Conservation (phyloP, 2,329 filamentous ascomycete species). For the Talaromyces marneffei region DNA sequence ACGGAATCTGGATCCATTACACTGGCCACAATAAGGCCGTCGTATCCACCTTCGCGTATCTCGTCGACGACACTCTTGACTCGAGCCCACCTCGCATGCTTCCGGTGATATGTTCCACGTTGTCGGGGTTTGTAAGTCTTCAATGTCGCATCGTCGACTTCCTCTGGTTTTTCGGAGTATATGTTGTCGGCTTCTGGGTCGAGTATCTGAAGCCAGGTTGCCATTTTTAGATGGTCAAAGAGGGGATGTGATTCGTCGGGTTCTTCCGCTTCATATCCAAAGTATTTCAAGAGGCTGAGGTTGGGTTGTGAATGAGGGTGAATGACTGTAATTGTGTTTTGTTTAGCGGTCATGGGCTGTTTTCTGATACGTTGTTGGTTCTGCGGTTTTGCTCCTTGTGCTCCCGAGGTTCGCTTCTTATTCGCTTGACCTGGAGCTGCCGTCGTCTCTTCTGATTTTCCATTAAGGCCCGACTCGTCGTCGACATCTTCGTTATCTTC, state of each 20-base stretch:
- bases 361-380: slow-evolving; percentile 19
- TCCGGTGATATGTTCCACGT: slow-evolving; percentile 79
- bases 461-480: not conserved
- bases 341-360: slow-evolving; percentile 40
- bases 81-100: slow-evolving; percentile 74
- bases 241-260: slow-evolving; percentile 67
- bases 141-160: slow-evolving; percentile 56
- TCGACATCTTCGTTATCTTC: slow-evolving; percentile 23
- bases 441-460: slow-evolving; percentile 16
- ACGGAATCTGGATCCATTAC: slow-evolving; percentile 75
- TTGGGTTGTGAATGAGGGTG: slow-evolving; percentile 73
- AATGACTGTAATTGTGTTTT: slow-evolving; percentile 55
- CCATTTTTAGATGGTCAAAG: slow-evolving; percentile 68
- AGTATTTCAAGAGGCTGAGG: slow-evolving; percentile 80
- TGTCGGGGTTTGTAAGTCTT: slow-evolving; percentile 72
- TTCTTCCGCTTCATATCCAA: slow-evolving; percentile 69
- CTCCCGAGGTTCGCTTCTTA: not conserved
- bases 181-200: slow-evolving; percentile 68
- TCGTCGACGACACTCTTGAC: slow-evolving; percentile 67
- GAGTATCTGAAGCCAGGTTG: slow-evolving; percentile 90
- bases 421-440: not conserved
- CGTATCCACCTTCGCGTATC: slow-evolving; percentile 68
- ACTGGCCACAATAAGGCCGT: slow-evolving; percentile 75
- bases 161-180: slow-evolving; percentile 61
- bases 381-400: slow-evolving; percentile 11